Conservation (phyloP, 192 early-diverging fungal genomes). For the Entomortierella chlamydospora region DNA sequence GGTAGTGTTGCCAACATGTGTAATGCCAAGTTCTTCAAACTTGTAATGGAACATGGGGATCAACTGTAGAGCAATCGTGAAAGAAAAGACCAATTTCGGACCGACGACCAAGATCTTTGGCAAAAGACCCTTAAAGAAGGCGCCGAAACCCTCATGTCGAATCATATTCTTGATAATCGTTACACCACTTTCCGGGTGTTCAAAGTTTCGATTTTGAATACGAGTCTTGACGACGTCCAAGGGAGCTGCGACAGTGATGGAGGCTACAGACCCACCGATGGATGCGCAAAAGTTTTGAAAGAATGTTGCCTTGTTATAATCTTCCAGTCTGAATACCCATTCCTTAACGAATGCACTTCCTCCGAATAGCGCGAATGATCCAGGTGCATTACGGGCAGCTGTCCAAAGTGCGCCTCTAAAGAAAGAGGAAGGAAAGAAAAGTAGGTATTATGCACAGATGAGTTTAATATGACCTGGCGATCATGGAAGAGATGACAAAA, state of each 20-base stretch:
- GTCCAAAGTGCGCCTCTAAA: constrained; percentile 92
- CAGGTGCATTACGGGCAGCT: constrained; percentile 95
- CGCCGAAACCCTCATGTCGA: constrained; percentile 86
- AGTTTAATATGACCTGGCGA: too few species aligned
- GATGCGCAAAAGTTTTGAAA: constrained; percentile 96
- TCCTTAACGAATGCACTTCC: constrained; percentile 95
- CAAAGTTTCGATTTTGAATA: constrained; percentile 92
- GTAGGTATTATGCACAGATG: not conserved
- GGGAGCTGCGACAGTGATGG: constrained; percentile 92
- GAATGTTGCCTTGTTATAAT: constrained; percentile 94
- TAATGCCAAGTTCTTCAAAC: constrained; percentile 44
- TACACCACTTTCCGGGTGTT: constrained; percentile 87
- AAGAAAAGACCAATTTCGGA: constrained; percentile 96
- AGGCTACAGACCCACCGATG: constrained; percentile 94
- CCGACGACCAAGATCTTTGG: constrained; percentile 89
- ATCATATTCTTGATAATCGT: constrained; percentile 90
- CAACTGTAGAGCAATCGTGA: constrained; percentile 93
- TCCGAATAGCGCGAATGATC: constrained; percentile 96
- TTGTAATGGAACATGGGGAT: constrained; percentile 78
- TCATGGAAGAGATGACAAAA: too few species aligned
- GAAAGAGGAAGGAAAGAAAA: not conserved
- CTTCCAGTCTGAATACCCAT: constrained; percentile 85
- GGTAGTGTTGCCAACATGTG: constrained; percentile 21
- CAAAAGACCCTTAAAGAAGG: constrained; percentile 96
- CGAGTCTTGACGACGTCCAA: constrained; percentile 99